Base-by-base conservation (phyloP, 768 basidiomycete species). In the Trametes gibbosa region DNA sequence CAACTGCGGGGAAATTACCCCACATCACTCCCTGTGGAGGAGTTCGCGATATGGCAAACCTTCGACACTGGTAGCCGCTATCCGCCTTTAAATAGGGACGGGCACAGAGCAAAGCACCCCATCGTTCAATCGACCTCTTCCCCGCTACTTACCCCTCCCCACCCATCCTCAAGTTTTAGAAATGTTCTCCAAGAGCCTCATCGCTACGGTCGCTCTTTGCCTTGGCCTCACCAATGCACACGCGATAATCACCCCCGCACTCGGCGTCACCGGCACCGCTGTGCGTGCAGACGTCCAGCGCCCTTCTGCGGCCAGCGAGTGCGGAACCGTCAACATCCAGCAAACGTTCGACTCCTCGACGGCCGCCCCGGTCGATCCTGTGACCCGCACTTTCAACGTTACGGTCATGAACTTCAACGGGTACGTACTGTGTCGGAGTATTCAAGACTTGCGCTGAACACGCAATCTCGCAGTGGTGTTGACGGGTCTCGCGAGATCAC, bases 401-500 rank as follows among this genome's bases (percentile, higher is more conserved):
- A 76, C 69, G 27, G 71, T 71, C 56, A 76, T 69, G 45, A 74
- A 78, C 68, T 82, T 81, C 66, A 81, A 81, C 58, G 72, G 62
- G 81, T 82, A 63, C 43, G 75, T 57, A 16, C 29, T 3, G 10
- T 17, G 21, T 14, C 35, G 12, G 8, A 32, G 34, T 14, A 17
- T 32, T 4, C 29, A 10, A 5, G 29, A 32, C 10, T 10, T 32
- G 29, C 10, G 29, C 10, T 10, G 34, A 10, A 14, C 32, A 3
- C 19, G 37, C n/a, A 14, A 29, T 34, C 8, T n/a, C 16, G 21
- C 24, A 79, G 79, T 55, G 77, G 77, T 17, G 25, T 40, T 19
- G 81, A 82, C 69, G 81, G 82, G 21, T 82, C 81, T 1, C 75
- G 77, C 10, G 64, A 75, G 52, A 71, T 84, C 48, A 21, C 35